Evolutionary conservation across 352 stramenopile species (phyloP), one percentile per base, ranked within the genome.

Genomic region (Pythium brachiatum): DNA sequence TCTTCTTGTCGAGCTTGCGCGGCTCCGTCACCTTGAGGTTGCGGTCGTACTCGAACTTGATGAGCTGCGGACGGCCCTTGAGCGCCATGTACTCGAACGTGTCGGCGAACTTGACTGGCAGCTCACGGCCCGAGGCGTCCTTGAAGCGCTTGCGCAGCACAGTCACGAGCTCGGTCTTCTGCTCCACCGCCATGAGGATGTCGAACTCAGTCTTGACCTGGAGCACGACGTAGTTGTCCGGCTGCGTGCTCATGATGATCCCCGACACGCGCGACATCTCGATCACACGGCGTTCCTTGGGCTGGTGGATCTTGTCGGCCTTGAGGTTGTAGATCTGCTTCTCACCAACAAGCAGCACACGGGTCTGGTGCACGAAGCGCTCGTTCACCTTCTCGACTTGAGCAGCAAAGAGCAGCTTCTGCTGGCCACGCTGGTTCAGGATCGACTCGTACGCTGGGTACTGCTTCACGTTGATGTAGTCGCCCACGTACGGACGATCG

Each of bases 331-430:
- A 89, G n/a, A 94, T 75, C 46, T 83, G 70, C 56, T 75, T 81
- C 58, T 91, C 78, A 38, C 75, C 82, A 21, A 94, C 83, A 62
- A 94, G 77, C 20, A 94, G 73, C 54, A 90, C 78, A 51, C 85
- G 83, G 27, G 73, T 60, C 67, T 94, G 85, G 66, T 91, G 81
- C 26, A 88, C 82, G 57, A 89, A 92, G 27, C 85, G 83, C 66
- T 94, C 83, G 47, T 94, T 94, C 57, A 94, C 80, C 65, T 94
- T 94, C 44, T 85, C 73, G 39, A 91, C 84, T 9, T 81, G 74
- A 25, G 64, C 72, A 15, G 87, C 68, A 70, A 94, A 94, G 16
- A 92, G 55, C 34, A 94, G 66, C 44, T 90, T 86, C 60, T 88
- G 75, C 50, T 75, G 67, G 7, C 66, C 75, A 50, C 83, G 77